These are phyloP conservation scores for Endothia cerciana DNA, from an alignment of 2,329 filamentous ascomycete genomes.

Conservation along the genomic window DNA sequence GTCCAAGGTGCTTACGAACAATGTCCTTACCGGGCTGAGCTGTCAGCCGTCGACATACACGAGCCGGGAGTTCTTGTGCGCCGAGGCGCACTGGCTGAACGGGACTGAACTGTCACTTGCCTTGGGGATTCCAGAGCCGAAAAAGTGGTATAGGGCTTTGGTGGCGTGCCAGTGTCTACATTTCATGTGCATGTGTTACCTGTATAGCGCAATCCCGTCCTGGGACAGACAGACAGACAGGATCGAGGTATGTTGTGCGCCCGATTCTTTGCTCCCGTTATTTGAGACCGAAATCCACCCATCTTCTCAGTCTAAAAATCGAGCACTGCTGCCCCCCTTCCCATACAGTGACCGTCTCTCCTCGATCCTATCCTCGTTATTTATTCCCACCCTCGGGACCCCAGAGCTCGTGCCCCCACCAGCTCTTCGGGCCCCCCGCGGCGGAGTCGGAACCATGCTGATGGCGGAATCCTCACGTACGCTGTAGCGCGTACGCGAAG, in stretches of 20 bases:
- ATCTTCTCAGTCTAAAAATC: background rate
- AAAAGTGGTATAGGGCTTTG: constrained; percentile 60
- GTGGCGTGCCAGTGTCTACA: constrained; percentile 69
- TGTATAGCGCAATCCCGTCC: constrained; percentile 42
- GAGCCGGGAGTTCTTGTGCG: constrained; percentile 68
- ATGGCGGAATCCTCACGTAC: background rate
- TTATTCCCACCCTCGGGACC: no score
- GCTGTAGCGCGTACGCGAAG: constrained; percentile 32
- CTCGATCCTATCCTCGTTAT: background rate
- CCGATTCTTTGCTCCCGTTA: background rate
- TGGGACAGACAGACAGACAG: constrained; percentile 53
- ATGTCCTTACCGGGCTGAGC: constrained; percentile 72
- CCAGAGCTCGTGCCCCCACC: background rate
- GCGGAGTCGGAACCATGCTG: background rate
- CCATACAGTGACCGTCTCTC: background rate
- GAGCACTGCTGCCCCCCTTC: background rate
- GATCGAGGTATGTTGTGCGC: constrained; percentile 42
- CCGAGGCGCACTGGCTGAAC: constrained; percentile 71
- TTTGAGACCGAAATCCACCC: background rate
- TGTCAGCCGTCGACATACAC: constrained; percentile 67
- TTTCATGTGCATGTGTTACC: constrained; percentile 60
- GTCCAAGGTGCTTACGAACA: constrained; percentile 69
- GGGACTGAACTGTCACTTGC: constrained; percentile 64
- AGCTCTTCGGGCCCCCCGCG: no score
- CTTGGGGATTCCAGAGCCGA: constrained; percentile 61